phyloP scores from a whole-genome alignment of 2,329 filamentous ascomycete genomes.

The Trichoderma atrobrunneum region DNA sequence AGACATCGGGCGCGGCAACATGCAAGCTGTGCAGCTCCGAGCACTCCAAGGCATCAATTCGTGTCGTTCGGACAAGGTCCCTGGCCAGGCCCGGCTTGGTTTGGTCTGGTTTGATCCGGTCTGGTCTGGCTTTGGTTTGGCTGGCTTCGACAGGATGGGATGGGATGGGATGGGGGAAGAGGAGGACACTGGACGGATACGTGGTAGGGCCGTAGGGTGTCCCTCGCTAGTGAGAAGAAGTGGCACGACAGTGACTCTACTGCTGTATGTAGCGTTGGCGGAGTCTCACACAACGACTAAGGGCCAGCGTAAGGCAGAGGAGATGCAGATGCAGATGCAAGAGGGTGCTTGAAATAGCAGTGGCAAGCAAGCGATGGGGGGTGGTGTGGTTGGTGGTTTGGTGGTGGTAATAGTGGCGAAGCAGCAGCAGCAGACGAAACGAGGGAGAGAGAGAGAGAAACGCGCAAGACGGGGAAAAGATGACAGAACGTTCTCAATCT shows the following conservation, averaged over 20 bases:
- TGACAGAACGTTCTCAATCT: not conserved
- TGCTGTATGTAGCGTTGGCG: conserved; percentile 2
- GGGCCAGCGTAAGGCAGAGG: not conserved
- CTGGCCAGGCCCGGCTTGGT: conserved; percentile 1
- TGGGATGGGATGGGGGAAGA: not conserved
- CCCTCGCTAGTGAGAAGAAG: conserved; percentile 17
- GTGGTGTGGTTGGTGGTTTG: not conserved
- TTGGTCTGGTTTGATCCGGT: not conserved
- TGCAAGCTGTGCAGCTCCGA: conserved; percentile 20
- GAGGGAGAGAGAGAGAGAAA: not conserved
- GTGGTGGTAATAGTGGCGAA: not conserved
- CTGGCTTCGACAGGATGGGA: not conserved
- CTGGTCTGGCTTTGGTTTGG: not conserved
- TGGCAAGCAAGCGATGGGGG: not conserved
- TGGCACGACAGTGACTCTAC: conserved; percentile 14
- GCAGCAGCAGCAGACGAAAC: not conserved
- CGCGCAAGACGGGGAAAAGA: not conserved
- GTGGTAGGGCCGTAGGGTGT: conserved; percentile 15
- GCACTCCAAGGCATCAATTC: conserved; percentile 12
- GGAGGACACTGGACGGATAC: conserved; percentile 3
- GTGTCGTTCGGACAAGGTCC: conserved; percentile 18
- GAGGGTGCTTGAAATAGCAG: conserved; percentile 3
- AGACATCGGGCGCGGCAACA: conserved; percentile 20
- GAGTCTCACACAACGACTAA: conserved; percentile 1
- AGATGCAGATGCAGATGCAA: not conserved